These are phyloP conservation scores for Arabis alpina DNA, from an alignment of 345 rosid species.

Conservation along the genomic window DNA sequence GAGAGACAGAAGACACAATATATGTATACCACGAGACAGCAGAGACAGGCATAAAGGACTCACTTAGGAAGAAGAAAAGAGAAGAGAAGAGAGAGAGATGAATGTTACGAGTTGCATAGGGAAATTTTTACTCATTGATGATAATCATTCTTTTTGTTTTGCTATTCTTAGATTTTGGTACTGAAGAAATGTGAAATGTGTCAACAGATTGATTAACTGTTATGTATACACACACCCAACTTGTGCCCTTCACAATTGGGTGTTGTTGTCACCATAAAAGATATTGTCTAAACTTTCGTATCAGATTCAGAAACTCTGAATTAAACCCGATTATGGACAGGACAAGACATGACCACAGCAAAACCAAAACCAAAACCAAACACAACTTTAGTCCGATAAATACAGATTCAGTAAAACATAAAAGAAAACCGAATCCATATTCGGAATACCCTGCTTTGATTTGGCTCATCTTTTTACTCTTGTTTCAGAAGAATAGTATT, in stretches of 20 bases:
- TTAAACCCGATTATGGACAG: no score
- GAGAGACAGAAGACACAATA: not conserved
- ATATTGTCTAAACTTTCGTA: no score
- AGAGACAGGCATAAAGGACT: conserved; percentile 11
- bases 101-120: conserved; percentile 30
- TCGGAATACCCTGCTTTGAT: not conserved
- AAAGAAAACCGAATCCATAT: not conserved
- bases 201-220: conserved; percentile 4
- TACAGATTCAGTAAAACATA: no score
- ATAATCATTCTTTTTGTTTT: conserved; percentile 25
- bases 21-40: conserved; percentile 35
- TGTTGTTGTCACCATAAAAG: not conserved
- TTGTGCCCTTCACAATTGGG: not conserved
- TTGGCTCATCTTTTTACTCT: not conserved
- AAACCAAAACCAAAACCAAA: no score
- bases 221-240: not conserved
- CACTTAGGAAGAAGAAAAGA: conserved; percentile 13
- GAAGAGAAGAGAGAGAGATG: conserved; percentile 33
- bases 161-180: conserved; percentile 7
- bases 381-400: no score
- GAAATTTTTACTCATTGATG: conserved; percentile 18
- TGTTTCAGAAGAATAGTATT: not conserved
- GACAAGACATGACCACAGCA: no score
- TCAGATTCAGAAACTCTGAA: no score
- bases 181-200: conserved; percentile 26